Base-by-base conservation (phyloP, 2,329 filamentous ascomycete species). In the Knufia petricola region DNA sequence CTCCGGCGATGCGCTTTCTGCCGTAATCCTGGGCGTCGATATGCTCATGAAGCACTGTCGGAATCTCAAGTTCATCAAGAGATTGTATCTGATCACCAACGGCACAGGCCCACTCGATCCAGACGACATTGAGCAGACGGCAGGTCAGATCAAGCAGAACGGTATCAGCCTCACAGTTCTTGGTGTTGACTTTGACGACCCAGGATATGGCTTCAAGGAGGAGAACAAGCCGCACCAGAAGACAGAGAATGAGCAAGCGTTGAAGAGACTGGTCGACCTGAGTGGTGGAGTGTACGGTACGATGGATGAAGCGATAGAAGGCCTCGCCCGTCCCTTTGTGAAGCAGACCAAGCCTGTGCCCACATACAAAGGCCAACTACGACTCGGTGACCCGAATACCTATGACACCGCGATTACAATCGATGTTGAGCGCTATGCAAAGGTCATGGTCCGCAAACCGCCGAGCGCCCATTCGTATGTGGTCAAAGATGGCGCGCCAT, bases 151-250 rank as follows among this genome's bases (percentile, higher is more conserved):
- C 0, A 69, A 69, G 37, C 87, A 87, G 62, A 86, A 86, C 53
- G 76, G 83, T 7, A 92, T 96, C 51, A 79, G 92, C 54, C 71
- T 98, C 37, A 75, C 83, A 1, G 70, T 96, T 9, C 68, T 96
- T 83, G 92, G 92, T 12, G 79, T 94, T 15, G 92, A 98, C 63
- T 96, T 98, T 65, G 88, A 98, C 62, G 88, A 95, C 63, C 63
- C 79, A 1, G 88, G 94, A 1, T 95, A 84, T 61, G 89, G 89
- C 36, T 85, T 87, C 62, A 94, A 94, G 64, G 90, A 96, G 67
- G 88, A 95, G 64, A 78, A 85, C 55, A 98, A 98, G 63, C 69
- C 82, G 15, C 56, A 64, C 0, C 63, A 66, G 45, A 96, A 96
- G 74, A 69, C 67, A n/a, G 67, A 75, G 40, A 95, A 94, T 58